Conservation (phyloP, 495 filamentous ascomycete genomes). For the Neurospora sp. region DNA sequence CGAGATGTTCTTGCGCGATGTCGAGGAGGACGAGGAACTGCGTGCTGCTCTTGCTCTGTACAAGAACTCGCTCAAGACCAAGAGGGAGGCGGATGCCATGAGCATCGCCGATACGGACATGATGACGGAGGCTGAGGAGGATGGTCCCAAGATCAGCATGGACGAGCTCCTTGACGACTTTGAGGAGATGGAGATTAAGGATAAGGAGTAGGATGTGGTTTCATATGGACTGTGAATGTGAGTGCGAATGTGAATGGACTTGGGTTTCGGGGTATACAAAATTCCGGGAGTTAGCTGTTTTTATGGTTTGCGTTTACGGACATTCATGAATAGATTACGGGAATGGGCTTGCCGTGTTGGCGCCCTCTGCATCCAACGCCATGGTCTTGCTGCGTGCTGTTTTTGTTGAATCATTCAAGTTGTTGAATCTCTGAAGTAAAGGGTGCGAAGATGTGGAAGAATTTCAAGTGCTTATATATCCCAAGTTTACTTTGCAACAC, state of each 20-base stretch:
- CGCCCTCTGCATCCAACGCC: not conserved
- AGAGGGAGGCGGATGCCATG: constrained; percentile 38
- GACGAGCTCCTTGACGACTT: constrained; percentile 84
- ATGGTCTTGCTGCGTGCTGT: no score
- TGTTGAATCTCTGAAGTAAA: no score
- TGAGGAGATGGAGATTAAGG: constrained; percentile 64
- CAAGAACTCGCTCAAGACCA: constrained; percentile 45
- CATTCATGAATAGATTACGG: not conserved
- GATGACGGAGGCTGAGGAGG: constrained; percentile 60
- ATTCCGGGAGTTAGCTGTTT: not conserved
- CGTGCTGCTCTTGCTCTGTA: constrained; percentile 75
- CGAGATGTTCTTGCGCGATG: constrained; percentile 92
- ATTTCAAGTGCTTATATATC: no score
- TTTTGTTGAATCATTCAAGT: no score
- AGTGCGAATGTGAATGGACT: not conserved
- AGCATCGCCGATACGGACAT: constrained; percentile 57
- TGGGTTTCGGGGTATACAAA: not conserved
- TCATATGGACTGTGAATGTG: not conserved
- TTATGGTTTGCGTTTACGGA: not conserved
- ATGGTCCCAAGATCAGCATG: constrained; percentile 66
- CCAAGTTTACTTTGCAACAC: no score
- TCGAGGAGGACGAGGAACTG: constrained; percentile 91
- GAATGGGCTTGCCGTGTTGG: not conserved
- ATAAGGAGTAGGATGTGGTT: constrained; percentile 17
- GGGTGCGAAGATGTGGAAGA: no score